Conservation (phyloP, 805 yeast genomes). For the Zygoascus flipseniorum region DNA sequence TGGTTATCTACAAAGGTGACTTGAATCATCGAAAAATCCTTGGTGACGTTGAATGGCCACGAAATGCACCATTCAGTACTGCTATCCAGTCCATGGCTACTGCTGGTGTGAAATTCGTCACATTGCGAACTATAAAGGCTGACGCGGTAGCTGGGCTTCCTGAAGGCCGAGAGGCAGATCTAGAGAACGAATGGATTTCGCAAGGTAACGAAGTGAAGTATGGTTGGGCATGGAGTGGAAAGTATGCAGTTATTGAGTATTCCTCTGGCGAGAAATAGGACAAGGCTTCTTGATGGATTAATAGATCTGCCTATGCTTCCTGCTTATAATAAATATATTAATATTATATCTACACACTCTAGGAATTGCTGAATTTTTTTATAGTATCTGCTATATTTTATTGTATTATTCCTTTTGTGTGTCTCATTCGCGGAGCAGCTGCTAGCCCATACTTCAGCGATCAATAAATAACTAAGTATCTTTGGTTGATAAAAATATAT, state of each 20-base stretch:
- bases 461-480: no score
- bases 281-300: no score
- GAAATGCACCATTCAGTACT: conserved; percentile 58
- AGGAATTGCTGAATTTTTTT: no score
- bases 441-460: no score
- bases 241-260: conserved; percentile 84
- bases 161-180: conserved; percentile 61
- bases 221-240: conserved; percentile 83
- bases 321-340: no score
- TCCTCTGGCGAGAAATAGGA: conserved; percentile 29
- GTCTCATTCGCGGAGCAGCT: no score
- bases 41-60: conserved; percentile 84
- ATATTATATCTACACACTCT: no score
- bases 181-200: conserved; percentile 50
- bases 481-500: not conserved
- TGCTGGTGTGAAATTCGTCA: conserved; percentile 55
- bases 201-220: conserved; percentile 55
- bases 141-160: conserved; percentile 84
- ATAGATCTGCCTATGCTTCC: no score
- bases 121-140: conserved; percentile 91
- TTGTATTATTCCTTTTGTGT: no score
- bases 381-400: no score
- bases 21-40: conserved; percentile 90
- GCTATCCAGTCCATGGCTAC: conserved; percentile 65
- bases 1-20: conserved; percentile 88